Percentiles rank a stretch among this genome's conserved stretches.
These are phyloP conservation scores for Inonotus hispidus DNA, from an alignment of 1,284 basidiomycete genomes.

Conservation along the genomic window DNA sequence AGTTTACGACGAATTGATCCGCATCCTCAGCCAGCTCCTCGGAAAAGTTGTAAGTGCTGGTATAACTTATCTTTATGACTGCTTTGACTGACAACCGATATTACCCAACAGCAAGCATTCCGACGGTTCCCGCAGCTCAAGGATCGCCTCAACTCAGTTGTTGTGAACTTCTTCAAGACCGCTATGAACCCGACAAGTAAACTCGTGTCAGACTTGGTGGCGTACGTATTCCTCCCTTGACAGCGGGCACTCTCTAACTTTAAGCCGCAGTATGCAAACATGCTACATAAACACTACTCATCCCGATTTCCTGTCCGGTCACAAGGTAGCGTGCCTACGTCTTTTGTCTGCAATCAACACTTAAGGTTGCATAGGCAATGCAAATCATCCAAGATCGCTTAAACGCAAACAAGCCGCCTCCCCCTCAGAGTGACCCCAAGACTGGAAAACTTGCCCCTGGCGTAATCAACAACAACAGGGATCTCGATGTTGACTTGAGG, in stretches of 20 bases:
- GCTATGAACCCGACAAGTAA: conserved; percentile 94
- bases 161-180: conserved; percentile 94
- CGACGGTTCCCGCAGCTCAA: conserved; percentile 91
- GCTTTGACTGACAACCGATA: neutral
- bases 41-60: conserved; percentile 73
- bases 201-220: conserved; percentile 88
- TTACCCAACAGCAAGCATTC: conserved; percentile 73
- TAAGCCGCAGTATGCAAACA: conserved; percentile 76
- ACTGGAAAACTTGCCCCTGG: conserved; percentile 54
- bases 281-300: conserved; percentile 99
- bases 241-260: neutral
- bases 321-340: conserved; percentile 51
- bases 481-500: conserved; percentile 86
- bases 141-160: conserved; percentile 91
- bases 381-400: conserved; percentile 83
- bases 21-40: conserved; percentile 89
- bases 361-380: conserved; percentile 64
- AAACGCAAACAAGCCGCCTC: conserved; percentile 70
- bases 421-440: conserved; percentile 63
- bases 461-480: conserved; percentile 85
- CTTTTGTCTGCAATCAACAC: conserved; percentile 1
- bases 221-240: conserved; percentile 40
- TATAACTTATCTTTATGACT: neutral
- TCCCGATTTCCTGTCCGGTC: conserved; percentile 95
- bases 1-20: conserved; percentile 95